Evolutionary conservation across 2,329 filamentous ascomycete genomes (phyloP).

Genomic region (Nigrospora osmanthi): DNA sequence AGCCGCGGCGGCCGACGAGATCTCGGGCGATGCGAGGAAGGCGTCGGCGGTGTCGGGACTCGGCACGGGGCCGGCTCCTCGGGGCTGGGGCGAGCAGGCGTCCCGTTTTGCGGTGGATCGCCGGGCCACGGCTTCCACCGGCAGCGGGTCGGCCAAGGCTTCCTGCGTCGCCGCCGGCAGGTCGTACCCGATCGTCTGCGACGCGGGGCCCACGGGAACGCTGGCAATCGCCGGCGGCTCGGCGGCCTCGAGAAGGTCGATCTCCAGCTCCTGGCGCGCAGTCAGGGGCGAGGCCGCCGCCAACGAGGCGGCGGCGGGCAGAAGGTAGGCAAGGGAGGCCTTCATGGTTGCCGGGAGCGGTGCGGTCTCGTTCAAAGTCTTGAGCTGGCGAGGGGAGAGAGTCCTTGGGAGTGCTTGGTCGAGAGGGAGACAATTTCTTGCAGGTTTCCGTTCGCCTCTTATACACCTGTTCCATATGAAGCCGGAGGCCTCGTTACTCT

Average conservation of each 20-base stretch:
- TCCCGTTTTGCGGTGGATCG: too few relatives aligned
- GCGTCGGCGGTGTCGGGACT: slow-evolving; percentile 21
- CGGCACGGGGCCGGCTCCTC: slow-evolving; percentile 19
- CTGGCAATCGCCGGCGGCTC: slow-evolving; percentile 19
- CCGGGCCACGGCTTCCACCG: slow-evolving; percentile 7
- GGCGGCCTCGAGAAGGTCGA: slow-evolving; percentile 20
- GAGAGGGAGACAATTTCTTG: too few relatives aligned
- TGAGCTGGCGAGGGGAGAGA: too few relatives aligned
- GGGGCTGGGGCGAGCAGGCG: slow-evolving; percentile 12
- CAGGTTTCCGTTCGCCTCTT: too few relatives aligned
- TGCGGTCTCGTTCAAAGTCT: too few relatives aligned
- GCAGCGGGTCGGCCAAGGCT: slow-evolving; percentile 12
- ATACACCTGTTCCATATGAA: too few relatives aligned
- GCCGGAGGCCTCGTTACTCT: too few relatives aligned
- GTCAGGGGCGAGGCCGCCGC: slow-evolving; percentile 10
- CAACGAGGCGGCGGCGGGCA: slow-evolving; percentile 10
- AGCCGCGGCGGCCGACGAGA: slow-evolving; percentile 10
- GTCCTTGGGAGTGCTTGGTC: too few relatives aligned
- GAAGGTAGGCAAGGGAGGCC: neutral
- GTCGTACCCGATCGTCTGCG: slow-evolving; percentile 17
- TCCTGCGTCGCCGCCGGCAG: slow-evolving; percentile 16
- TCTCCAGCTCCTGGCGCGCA: slow-evolving; percentile 25
- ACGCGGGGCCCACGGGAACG: slow-evolving; percentile 17
- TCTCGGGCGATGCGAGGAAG: slow-evolving; percentile 16
- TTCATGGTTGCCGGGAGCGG: too few relatives aligned